Conservation (phyloP, 352 stramenopile species). For the Thalassiosira mediterranea region DNA sequence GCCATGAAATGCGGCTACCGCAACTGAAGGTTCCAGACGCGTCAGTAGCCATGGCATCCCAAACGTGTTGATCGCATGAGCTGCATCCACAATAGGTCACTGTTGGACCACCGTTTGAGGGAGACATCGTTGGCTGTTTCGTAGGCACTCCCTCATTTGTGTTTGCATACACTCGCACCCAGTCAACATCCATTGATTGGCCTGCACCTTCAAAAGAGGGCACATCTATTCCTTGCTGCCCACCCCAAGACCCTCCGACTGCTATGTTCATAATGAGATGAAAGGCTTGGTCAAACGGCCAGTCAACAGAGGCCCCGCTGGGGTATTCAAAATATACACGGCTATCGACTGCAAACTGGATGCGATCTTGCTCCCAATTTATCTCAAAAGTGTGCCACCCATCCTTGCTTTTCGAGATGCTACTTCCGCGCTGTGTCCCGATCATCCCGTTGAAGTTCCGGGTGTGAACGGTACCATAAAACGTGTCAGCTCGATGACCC, state of each 20-base stretch:
- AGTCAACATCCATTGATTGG: constrained; percentile 66
- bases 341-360: constrained; percentile 52
- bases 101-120: too few relatives aligned
- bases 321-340: constrained; percentile 32
- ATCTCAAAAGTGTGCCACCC: constrained; percentile 59
- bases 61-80: neutral
- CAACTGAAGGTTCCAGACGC: neutral
- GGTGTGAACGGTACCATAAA: constrained; percentile 51
- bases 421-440: constrained; percentile 19
- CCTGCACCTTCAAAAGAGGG: constrained; percentile 43
- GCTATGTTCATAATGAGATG: constrained; percentile 65
- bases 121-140: too few relatives aligned
- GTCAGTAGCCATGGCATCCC: neutral
- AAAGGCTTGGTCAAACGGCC: constrained; percentile 65
- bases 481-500: constrained; percentile 14
- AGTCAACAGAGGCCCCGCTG: constrained; percentile 12
- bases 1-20: neutral
- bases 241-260: constrained; percentile 56
- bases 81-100: neutral
- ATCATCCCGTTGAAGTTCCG: constrained; percentile 13
- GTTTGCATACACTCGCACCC: constrained; percentile 52
- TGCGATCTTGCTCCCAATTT: constrained; percentile 41
- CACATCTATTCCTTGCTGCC: constrained; percentile 37
- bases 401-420: constrained; percentile 7
- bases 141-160: too few relatives aligned